These are phyloP conservation scores for Staphylotrichum tortipilum DNA, from an alignment of 495 filamentous ascomycete species.

Conservation along the genomic window DNA sequence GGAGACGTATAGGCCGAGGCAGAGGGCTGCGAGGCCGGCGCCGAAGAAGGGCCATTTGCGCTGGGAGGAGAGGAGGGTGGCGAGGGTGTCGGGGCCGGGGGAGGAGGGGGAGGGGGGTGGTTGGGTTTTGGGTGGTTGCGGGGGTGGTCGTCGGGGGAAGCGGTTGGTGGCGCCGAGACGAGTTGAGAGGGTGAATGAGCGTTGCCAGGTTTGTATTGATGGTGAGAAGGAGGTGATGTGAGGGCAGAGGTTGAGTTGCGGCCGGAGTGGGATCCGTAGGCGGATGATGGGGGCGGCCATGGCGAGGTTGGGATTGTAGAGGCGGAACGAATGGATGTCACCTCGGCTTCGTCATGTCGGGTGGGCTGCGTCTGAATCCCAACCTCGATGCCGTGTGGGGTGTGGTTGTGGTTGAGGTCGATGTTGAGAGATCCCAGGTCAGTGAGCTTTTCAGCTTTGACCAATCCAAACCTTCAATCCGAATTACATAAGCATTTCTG, in stretches of 20 bases:
- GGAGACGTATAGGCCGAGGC: slow-evolving; percentile 24
- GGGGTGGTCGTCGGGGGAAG: background rate
- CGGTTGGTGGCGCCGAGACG: slow-evolving; percentile 1
- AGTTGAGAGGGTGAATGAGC: slow-evolving; percentile 9
- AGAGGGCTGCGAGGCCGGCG: slow-evolving; percentile 17
- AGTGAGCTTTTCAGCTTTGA: background rate
- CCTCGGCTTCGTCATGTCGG: slow-evolving; percentile 3
- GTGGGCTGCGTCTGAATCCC: too few species aligned
- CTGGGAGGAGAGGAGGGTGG: slow-evolving; percentile 13
- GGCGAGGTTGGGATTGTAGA: background rate
- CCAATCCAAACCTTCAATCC: background rate
- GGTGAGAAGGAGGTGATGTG: background rate
- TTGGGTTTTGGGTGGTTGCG: background rate
- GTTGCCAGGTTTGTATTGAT: too few species aligned
- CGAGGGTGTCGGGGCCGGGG: slow-evolving; percentile 8
- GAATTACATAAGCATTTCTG: slow-evolving; percentile 1
- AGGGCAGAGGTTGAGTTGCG: background rate
- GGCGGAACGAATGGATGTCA: background rate
- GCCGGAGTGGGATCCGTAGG: background rate
- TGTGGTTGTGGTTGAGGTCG: background rate
- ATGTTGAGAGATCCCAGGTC: background rate
- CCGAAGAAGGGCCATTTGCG: slow-evolving; percentile 20
- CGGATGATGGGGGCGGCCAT: slow-evolving; percentile 17
- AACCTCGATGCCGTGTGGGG: background rate
- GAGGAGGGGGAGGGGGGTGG: background rate